Percentiles rank a stretch among this genome's conserved stretches.
These are phyloP conservation scores for Sergeia podlipaevii DNA, from an alignment of 208 protist genomes.

Conservation along the genomic window DNA sequence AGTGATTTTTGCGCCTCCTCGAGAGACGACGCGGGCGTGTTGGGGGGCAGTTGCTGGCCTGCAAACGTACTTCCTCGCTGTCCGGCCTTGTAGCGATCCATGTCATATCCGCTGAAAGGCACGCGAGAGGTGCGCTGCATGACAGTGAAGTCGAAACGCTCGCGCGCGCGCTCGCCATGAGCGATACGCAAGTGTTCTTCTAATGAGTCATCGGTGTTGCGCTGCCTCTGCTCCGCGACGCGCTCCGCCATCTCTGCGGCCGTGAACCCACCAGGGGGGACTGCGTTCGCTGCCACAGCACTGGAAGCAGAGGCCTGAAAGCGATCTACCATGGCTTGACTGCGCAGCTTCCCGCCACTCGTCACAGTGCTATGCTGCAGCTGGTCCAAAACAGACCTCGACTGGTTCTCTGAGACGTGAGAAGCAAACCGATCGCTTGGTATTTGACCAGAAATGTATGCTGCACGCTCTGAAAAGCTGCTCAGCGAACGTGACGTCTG, in stretches of 20 bases:
- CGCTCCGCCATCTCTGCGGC: conserved; percentile 21
- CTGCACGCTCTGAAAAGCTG: conserved; percentile 28
- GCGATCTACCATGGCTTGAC: conserved; percentile 51
- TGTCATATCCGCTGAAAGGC: conserved; percentile 85
- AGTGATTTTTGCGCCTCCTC: conserved; percentile 72
- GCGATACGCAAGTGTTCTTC: conserved; percentile 64
- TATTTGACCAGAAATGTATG: conserved; percentile 20
- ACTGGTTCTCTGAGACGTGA: conserved; percentile 22
- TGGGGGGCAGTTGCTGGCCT: conserved; percentile 56
- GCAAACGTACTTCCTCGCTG: conserved; percentile 68
- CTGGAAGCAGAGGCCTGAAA: conserved; percentile 17
- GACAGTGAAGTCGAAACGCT: conserved; percentile 79
- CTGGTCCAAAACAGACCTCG: conserved; percentile 34
- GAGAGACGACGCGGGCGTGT: conserved; percentile 50
- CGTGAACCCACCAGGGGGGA: conserved; percentile 8
- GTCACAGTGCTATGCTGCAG: conserved; percentile 48
- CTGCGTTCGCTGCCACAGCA: not conserved
- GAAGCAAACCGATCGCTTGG: conserved; percentile 28
- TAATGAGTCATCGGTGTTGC: conserved; percentile 32
- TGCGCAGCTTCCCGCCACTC: conserved; percentile 31
- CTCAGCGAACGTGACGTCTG: conserved; percentile 25
- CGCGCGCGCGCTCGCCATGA: conserved; percentile 75
- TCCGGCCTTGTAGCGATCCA: conserved; percentile 72
- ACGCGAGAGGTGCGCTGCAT: conserved; percentile 59
- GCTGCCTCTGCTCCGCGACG: conserved; percentile 1